A percentile compares a stretch with the other conserved stretches of the same genome.
Evolutionary conservation across 2,329 filamentous ascomycete genomes (phyloP).

Genomic region (Sarocladiaceae sp.): DNA sequence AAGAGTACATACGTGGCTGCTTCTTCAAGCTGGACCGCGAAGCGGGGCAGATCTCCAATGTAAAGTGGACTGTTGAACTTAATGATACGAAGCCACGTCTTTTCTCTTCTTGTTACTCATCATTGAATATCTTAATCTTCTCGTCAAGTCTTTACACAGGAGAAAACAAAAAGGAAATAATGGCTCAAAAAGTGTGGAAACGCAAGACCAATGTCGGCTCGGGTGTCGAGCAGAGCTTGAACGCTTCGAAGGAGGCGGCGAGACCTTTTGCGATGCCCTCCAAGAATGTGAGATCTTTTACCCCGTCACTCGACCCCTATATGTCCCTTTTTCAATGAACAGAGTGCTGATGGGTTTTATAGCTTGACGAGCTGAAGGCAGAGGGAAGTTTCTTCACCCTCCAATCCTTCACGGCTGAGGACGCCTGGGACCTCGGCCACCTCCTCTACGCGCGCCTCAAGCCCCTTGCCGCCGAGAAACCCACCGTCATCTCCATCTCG

Average conservation of each 20-base stretch:
- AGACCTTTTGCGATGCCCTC: background rate
- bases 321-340: too few relatives aligned
- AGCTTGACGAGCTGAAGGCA: constrained; percentile 24
- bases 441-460: constrained; percentile 58
- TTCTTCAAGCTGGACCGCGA: too few relatives aligned
- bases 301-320: background rate
- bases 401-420: constrained; percentile 52
- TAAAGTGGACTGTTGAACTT: too few relatives aligned
- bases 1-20: too few relatives aligned
- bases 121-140: too few relatives aligned
- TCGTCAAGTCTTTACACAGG: background rate
- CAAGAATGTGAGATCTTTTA: constrained; percentile 2
- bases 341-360: too few relatives aligned
- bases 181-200: constrained; percentile 5
- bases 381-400: constrained; percentile 38
- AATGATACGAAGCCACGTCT: background rate
- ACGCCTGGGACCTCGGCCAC: constrained; percentile 60
- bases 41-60: too few relatives aligned
- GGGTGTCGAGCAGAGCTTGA: background rate
- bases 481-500: constrained; percentile 58
- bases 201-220: background rate
- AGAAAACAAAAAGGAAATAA: background rate
- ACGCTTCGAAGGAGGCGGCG: background rate
- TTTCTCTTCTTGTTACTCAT: background rate
- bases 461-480: constrained; percentile 30